Base-by-base conservation (phyloP, 2,329 filamentous ascomycete species). In the Hirsutella minnesotensis region DNA sequence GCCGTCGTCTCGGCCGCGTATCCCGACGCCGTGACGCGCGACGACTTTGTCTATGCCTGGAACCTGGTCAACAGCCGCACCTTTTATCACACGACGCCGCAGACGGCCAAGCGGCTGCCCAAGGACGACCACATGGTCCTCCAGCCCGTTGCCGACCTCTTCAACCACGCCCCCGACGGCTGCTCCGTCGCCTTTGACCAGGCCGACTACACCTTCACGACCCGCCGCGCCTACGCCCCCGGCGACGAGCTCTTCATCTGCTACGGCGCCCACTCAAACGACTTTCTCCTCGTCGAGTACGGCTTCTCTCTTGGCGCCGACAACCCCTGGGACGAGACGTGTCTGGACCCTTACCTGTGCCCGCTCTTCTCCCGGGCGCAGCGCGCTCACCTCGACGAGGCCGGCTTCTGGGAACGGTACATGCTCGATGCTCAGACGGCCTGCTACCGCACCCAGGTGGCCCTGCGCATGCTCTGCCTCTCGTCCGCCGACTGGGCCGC, bases 61-160 rank as follows among this genome's bases (percentile, higher is more conserved):
- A 61, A 77, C 16, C 63, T 81, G 10, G 70, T 79, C 47, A 80
- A 79, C 57, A 79, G 76, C 15, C 70, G 77, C 46, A 77, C 73
- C 0, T 81, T 81, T 51, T 80, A 79, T 60, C 75, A 75, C 58
- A 59, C 65, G 24, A 67, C 65, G 34, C 56, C 68, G 3, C 60
- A 59, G 31, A 68, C 72, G 47, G 61, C 68, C 54, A n/a, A 5
- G 21, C 52, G 59, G 47, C 57, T 65, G 20, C 49, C 60, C 51
- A 53, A 61, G 52, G 58, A 73, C 50, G 81, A 85, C 51, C 75
- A 75, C 53, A 76, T 86, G 67, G 76, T 76, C 9, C 70, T 86
- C 50, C 81, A 80, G 58, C 83, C 83, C 1, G 79, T 85, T 30
- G 77, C 81, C 1, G 83, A 88, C 57, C 75, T 84, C 43, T 81